Percentiles rank a stretch among this genome's conserved stretches.
phyloP scores from a whole-genome alignment of 1,284 basidiomycete species.

The Phlebopus sp. region DNA sequence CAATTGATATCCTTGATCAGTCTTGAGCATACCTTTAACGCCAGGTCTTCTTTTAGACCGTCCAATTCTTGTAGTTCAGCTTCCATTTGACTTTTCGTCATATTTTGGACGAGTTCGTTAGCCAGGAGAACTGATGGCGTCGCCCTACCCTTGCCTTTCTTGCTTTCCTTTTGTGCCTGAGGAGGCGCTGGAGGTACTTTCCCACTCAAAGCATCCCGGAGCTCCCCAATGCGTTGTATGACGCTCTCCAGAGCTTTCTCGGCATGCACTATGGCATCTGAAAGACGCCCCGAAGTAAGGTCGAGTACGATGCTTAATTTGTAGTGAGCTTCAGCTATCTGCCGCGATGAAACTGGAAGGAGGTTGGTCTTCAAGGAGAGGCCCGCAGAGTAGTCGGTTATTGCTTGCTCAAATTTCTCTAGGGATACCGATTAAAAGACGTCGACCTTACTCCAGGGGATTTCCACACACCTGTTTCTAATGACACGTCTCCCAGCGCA shows the following conservation, averaged over 20 bases:
- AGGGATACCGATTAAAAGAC: conserved; percentile 12
- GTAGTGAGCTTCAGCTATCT: conserved; percentile 87
- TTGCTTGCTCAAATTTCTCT: conserved; percentile 94
- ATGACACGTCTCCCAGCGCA: conserved; percentile 80
- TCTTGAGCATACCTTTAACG: conserved; percentile 59
- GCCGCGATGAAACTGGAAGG: conserved; percentile 76
- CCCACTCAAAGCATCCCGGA: conserved; percentile 53
- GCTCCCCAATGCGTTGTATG: conserved; percentile 61
- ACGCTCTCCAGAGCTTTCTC: conserved; percentile 77
- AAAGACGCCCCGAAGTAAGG: conserved; percentile 73
- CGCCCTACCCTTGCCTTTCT: conserved; percentile 70
- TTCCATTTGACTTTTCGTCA: conserved; percentile 69
- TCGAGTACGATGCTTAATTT: conserved; percentile 89
- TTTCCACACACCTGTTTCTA: conserved; percentile 71
- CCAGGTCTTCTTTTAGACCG: conserved; percentile 76
- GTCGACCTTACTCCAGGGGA: not conserved
- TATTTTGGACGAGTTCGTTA: conserved; percentile 53
- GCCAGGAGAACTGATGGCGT: conserved; percentile 40
- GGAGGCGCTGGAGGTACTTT: conserved; percentile 28
- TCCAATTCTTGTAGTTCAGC: conserved; percentile 74
- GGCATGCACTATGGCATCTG: conserved; percentile 78
- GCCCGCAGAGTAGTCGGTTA: conserved; percentile 76
- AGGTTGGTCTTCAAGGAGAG: conserved; percentile 68
- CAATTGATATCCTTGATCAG: not conserved
- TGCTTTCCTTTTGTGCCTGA: conserved; percentile 25